Conservation (phyloP, 2,329 filamentous ascomycete species). For the Pyrenophora seminiperda region DNA sequence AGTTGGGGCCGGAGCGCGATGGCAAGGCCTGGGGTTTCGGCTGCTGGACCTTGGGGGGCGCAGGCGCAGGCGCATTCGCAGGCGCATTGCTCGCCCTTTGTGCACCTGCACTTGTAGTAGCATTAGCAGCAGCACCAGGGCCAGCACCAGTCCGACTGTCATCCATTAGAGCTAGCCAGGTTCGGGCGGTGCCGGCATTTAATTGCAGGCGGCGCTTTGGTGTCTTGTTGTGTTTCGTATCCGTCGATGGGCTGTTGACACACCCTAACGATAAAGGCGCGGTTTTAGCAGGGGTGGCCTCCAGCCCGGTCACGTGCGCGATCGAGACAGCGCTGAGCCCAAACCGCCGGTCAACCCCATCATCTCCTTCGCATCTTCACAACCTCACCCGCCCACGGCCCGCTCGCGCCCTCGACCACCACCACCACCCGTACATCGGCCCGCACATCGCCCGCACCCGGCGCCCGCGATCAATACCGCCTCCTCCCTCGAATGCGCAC, state of each 20-base stretch:
- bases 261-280: slow-evolving; percentile 10
- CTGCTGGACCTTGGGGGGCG: slow-evolving; percentile 68
- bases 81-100: slow-evolving; percentile 7
- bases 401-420: slow-evolving; percentile 9
- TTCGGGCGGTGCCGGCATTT: slow-evolving; percentile 24
- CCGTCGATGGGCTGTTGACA: slow-evolving; percentile 6
- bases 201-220: not conserved
- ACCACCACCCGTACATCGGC: slow-evolving; percentile 3
- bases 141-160: slow-evolving; percentile 15
- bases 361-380: slow-evolving; percentile 20
- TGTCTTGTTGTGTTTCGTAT: slow-evolving; percentile 2
- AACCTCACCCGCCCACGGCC: slow-evolving; percentile 20
- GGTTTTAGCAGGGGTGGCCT: slow-evolving; percentile 2
- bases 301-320: slow-evolving; percentile 15
- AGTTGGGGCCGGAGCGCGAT: slow-evolving; percentile 67
- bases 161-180: slow-evolving; percentile 43
- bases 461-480: slow-evolving; percentile 4
- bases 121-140: no score
- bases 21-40: slow-evolving; percentile 87
- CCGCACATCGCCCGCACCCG: slow-evolving; percentile 9
- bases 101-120: slow-evolving; percentile 7
- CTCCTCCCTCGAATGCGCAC: slow-evolving; percentile 37
- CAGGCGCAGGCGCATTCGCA: slow-evolving; percentile 17
- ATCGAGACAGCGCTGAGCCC: slow-evolving; percentile 18
- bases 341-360: slow-evolving; percentile 21